A percentile compares a stretch with the other conserved stretches of the same genome.
Evolutionary conservation across 2,329 filamentous ascomycete species (phyloP).

Genomic region (Grosmannia huntii): DNA sequence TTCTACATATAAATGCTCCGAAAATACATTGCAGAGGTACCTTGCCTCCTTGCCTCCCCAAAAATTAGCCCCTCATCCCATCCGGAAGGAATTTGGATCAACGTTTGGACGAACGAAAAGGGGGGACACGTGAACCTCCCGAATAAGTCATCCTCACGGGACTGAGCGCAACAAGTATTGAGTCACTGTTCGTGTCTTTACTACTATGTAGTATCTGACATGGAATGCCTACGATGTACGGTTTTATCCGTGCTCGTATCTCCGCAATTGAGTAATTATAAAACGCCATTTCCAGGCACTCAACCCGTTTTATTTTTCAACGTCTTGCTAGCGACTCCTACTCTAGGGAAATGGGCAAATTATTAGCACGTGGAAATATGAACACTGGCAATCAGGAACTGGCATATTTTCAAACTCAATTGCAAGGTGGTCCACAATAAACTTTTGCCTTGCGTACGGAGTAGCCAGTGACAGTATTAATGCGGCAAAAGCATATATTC

Average conservation of each 20-base stretch:
- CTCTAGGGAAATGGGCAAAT: too few species aligned
- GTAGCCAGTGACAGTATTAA: not conserved
- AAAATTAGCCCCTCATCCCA: not conserved
- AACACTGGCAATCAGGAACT: not conserved
- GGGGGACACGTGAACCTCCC: not conserved
- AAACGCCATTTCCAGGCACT: too few species aligned
- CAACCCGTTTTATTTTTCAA: too few species aligned
- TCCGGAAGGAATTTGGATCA: not conserved
- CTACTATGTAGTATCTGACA: too few species aligned
- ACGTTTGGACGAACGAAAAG: not conserved
- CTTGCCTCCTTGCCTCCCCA: not conserved
- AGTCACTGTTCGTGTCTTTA: too few species aligned
- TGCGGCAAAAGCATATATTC: not conserved
- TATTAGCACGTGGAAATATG: not conserved
- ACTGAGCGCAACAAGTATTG: not conserved
- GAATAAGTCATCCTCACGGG: not conserved
- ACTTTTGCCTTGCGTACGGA: not conserved
- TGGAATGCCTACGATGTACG: too few species aligned
- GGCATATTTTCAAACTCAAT: not conserved
- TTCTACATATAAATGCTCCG: not conserved
- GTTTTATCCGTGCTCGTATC: too few species aligned
- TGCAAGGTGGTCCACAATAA: not conserved
- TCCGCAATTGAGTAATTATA: too few species aligned
- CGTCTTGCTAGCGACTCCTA: too few species aligned
- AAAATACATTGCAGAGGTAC: not conserved